Evolutionary conservation across 1,139 yeast genomes (phyloP).

Genomic region (Yamadazyma conglobata): DNA sequence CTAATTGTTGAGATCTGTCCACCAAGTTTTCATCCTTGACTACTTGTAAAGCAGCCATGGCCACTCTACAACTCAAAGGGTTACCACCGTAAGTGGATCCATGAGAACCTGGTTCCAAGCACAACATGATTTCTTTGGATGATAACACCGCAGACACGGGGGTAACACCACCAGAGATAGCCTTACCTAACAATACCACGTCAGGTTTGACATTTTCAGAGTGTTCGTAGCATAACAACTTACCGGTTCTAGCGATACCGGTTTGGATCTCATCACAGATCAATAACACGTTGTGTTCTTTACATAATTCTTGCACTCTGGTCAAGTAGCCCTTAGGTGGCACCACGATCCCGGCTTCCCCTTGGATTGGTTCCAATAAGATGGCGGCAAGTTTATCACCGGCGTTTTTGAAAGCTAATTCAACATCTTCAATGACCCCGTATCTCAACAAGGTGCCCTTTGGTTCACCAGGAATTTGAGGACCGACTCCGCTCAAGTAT

Average conservation of each 20-base stretch:
- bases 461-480: conserved; percentile 65
- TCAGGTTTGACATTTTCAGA: conserved; percentile 79
- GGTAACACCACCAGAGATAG: conserved; percentile 90
- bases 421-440: conserved; percentile 83
- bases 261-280: conserved; percentile 98
- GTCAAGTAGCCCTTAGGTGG: conserved; percentile 82
- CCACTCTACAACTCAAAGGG: conserved; percentile 91
- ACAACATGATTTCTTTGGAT: conserved; percentile 82
- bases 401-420: conserved; percentile 74
- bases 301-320: conserved; percentile 71
- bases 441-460: conserved; percentile 59
- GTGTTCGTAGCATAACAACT: conserved; percentile 88
- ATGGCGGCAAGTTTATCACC: conserved; percentile 93
- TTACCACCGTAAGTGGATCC: conserved; percentile 99
- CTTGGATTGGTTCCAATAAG: conserved; percentile 93
- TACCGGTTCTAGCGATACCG: conserved; percentile 96
- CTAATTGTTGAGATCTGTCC: conserved; percentile 71
- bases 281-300: conserved; percentile 76
- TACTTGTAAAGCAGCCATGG: conserved; percentile 91
- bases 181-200: conserved; percentile 85
- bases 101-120: conserved; percentile 93
- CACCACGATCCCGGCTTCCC: conserved; percentile 97
- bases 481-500: conserved; percentile 78
- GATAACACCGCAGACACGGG: conserved; percentile 92
- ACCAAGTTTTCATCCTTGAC: conserved; percentile 84